Evolutionary conservation across 2,329 filamentous ascomycete species (phyloP).

Genomic region (Diaporthe vexans): DNA sequence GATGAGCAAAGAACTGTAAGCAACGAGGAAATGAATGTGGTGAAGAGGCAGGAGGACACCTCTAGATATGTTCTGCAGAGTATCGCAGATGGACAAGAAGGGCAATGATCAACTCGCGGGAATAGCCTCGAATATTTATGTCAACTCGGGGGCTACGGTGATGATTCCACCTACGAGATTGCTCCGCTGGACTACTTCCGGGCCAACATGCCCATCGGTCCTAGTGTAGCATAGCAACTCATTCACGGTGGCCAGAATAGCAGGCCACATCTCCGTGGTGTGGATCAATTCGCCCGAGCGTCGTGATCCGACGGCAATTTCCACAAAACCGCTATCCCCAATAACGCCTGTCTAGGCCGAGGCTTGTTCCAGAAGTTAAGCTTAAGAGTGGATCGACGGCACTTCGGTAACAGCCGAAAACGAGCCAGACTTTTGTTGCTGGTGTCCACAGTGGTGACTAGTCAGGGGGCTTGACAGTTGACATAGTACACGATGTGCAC

Average conservation of each 20-base stretch:
- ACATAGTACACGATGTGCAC: neutral
- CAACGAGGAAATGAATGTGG: neutral
- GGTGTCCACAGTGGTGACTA: neutral
- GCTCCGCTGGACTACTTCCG: slow-evolving; percentile 11
- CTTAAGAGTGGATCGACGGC: slow-evolving; percentile 33
- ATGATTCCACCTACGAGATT: slow-evolving; percentile 32
- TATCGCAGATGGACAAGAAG: slow-evolving; percentile 1
- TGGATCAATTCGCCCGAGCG: neutral
- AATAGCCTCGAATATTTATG: slow-evolving; percentile 16
- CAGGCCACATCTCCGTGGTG: slow-evolving; percentile 23
- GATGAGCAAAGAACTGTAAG: neutral
- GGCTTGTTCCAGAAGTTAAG: slow-evolving; percentile 31
- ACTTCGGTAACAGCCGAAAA: slow-evolving; percentile 11
- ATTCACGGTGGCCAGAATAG: neutral
- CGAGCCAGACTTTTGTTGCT: neutral
- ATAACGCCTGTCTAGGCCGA: slow-evolving; percentile 8
- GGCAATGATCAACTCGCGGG: slow-evolving; percentile 17
- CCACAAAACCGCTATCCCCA: slow-evolving; percentile 10
- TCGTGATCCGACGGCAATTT: slow-evolving; percentile 17
- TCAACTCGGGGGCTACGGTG: neutral
- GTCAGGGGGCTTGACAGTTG: neutral
- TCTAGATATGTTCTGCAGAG: slow-evolving; percentile 11
- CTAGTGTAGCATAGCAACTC: neutral
- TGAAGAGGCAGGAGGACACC: neutral
- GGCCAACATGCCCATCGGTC: slow-evolving; percentile 10